phyloP scores from a whole-genome alignment of 208 protist genomes.

The Acanthamoeba rhysodes region DNA sequence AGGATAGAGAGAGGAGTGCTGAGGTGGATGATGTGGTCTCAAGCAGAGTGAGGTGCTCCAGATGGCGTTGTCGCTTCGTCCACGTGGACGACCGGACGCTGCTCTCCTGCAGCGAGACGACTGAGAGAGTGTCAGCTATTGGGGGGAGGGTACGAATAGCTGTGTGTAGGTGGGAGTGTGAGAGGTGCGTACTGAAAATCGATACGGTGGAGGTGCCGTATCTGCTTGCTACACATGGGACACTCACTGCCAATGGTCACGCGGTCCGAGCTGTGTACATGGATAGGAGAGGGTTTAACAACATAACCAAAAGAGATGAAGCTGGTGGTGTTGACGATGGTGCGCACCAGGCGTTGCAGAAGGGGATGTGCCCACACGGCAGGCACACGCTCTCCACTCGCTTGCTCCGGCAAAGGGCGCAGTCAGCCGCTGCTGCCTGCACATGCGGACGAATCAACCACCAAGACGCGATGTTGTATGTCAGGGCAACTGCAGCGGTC shows the following conservation, averaged over 20 bases:
- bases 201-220: not conserved
- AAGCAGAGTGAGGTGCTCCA: too few species aligned
- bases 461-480: too few species aligned
- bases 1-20: too few species aligned
- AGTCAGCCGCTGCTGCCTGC: not conserved
- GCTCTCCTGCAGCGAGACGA: too few species aligned
- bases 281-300: too few species aligned
- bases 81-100: too few species aligned
- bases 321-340: not conserved
- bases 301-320: not conserved
- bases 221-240: not conserved
- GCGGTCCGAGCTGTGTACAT: not conserved
- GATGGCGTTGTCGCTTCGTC: too few species aligned
- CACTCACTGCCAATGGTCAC: not conserved
- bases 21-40: too few species aligned
- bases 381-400: conserved; percentile 15
- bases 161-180: not conserved
- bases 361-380: not conserved
- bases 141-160: not conserved
- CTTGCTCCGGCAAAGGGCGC: not conserved
- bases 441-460: not conserved
- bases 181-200: not conserved
- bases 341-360: not conserved
- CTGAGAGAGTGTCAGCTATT: not conserved
- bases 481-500: too few species aligned